Conservation (phyloP, 2,329 filamentous ascomycete species). For the Metarhizium robertsii region DNA sequence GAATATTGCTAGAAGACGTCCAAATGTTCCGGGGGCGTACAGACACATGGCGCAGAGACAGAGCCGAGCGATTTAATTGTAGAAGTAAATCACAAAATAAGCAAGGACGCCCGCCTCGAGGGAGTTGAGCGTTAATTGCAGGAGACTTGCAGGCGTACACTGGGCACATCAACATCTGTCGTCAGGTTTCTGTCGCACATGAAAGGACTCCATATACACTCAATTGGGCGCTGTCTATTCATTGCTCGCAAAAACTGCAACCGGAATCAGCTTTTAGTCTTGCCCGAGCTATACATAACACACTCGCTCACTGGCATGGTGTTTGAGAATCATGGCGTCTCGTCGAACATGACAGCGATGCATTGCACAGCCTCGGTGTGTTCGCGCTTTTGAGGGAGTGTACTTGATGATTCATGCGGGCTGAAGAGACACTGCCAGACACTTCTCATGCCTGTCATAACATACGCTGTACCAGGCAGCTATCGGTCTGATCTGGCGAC, state of each 20-base stretch:
- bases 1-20: conserved; percentile 7
- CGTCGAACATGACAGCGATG: not conserved
- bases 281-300: not conserved
- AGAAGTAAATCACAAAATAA: not conserved
- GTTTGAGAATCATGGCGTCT: not conserved
- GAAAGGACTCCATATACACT: not conserved
- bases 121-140: not conserved
- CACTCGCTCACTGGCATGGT: not conserved
- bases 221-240: not conserved
- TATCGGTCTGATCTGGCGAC: not conserved
- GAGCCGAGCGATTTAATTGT: not conserved
- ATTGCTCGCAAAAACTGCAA: not conserved
- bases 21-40: conserved; percentile 1
- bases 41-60: conserved; percentile 3
- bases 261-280: not conserved
- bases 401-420: not conserved
- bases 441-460: not conserved
- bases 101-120: not conserved
- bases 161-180: not conserved
- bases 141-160: too few relatives aligned
- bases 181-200: not conserved
- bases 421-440: not conserved
- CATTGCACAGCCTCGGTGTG: not conserved
- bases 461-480: not conserved
- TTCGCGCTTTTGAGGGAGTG: not conserved